phyloP scores from a whole-genome alignment of 768 basidiomycete species.

The Mycena epipterygia region DNA sequence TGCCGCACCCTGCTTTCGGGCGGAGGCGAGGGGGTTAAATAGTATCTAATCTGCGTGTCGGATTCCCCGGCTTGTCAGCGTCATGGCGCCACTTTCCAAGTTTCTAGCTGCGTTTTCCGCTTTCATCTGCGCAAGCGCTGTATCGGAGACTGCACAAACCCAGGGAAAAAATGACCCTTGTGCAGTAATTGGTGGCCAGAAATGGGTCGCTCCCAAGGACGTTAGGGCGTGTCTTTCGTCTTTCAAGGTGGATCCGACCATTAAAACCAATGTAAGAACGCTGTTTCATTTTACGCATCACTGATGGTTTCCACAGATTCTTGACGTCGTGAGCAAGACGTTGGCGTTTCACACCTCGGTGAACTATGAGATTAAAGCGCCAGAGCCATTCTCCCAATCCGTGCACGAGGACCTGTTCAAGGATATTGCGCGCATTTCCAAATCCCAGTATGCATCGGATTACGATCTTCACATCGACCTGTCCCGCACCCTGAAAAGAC shows the following conservation, averaged over 20 bases:
- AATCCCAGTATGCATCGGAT: constrained; percentile 60
- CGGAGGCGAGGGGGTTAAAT: constrained; percentile 11
- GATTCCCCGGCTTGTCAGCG: background rate
- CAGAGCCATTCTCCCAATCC: constrained; percentile 63
- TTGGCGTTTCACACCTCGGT: constrained; percentile 73
- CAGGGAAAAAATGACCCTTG: constrained; percentile 59
- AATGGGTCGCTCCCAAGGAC: constrained; percentile 67
- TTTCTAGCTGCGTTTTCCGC: constrained; percentile 1
- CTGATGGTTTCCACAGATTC: constrained; percentile 47
- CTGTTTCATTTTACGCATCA: background rate
- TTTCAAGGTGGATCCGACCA: constrained; percentile 59
- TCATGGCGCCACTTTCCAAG: constrained; percentile 15
- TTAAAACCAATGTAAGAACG: constrained; percentile 64
- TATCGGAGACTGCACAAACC: background rate
- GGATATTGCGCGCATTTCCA: constrained; percentile 63
- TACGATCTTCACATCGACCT: constrained; percentile 70
- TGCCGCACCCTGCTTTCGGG: no score
- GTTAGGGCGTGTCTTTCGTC: constrained; percentile 66
- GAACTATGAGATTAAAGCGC: constrained; percentile 70
- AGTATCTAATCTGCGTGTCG: background rate
- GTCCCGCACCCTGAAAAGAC: constrained; percentile 66
- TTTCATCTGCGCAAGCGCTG: background rate
- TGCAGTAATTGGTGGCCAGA: constrained; percentile 64
- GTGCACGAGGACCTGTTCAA: constrained; percentile 70
- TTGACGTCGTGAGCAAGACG: constrained; percentile 71